A percentile compares a stretch with the other conserved stretches of the same genome.
Conservation (phyloP, 768 basidiomycete species). For the Kwoniella shandongensis region DNA sequence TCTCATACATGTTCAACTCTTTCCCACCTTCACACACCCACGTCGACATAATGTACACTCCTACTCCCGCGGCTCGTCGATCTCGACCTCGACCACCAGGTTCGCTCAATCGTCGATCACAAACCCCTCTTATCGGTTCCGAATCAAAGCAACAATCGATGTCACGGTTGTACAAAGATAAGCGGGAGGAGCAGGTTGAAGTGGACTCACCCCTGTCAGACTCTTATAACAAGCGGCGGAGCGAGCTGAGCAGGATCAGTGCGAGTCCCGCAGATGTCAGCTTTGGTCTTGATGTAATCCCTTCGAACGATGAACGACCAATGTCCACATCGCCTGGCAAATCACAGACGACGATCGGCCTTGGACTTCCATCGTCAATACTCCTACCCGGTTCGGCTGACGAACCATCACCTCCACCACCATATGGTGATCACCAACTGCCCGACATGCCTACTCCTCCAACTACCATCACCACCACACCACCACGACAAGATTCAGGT, state of each 20-base stretch:
- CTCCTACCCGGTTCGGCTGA: not conserved
- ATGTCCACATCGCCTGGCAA: not conserved
- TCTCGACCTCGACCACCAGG: conserved; percentile 41
- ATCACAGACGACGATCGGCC: not conserved
- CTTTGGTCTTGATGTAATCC: conserved; percentile 15
- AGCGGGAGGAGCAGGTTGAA: not conserved
- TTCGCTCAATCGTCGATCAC: conserved; percentile 9
- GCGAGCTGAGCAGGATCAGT: conserved; percentile 7
- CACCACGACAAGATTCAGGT: conserved; percentile 13
- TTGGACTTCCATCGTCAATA: conserved; percentile 8
- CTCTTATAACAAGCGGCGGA: conserved; percentile 7
- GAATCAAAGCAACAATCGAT: not conserved
- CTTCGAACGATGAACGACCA: not conserved
- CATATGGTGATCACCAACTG: conserved; percentile 38
- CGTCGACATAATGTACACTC: conserved; percentile 38
- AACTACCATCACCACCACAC: conserved; percentile 5
- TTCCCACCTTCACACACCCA: no score
- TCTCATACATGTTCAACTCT: no score
- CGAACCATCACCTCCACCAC: conserved; percentile 44
- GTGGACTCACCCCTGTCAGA: conserved; percentile 1
- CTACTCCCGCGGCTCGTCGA: conserved; percentile 29
- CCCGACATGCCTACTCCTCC: not conserved
- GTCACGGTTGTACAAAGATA: not conserved
- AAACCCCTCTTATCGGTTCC: conserved; percentile 6
- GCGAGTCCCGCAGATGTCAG: conserved; percentile 33